These are phyloP conservation scores for Trichoderma sp. DNA, from an alignment of 2,329 filamentous ascomycete genomes.

Conservation along the genomic window DNA sequence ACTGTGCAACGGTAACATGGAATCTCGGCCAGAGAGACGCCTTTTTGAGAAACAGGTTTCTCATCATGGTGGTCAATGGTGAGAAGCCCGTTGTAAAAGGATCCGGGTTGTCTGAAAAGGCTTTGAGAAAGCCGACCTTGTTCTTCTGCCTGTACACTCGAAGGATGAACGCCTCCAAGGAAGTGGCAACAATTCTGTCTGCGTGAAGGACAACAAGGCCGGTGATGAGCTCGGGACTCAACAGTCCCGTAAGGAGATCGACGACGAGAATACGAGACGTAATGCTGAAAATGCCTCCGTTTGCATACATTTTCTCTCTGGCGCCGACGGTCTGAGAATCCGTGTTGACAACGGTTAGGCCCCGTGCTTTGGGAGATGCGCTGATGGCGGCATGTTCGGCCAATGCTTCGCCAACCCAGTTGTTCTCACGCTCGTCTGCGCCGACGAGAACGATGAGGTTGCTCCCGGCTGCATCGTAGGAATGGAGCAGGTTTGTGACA, in stretches of 20 bases:
- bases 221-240: slow-evolving; percentile 83
- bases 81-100: slow-evolving; percentile 87
- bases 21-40: slow-evolving; percentile 92
- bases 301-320: slow-evolving; percentile 87
- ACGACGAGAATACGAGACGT: slow-evolving; percentile 95
- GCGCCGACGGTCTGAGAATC: slow-evolving; percentile 86
- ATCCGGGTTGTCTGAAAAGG: slow-evolving; percentile 92
- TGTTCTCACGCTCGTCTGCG: slow-evolving; percentile 90
- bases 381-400: slow-evolving; percentile 95
- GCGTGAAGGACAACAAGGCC: slow-evolving; percentile 87
- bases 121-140: slow-evolving; percentile 90
- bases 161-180: slow-evolving; percentile 91
- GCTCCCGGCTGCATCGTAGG: slow-evolving; percentile 93
- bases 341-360: slow-evolving; percentile 90
- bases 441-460: slow-evolving; percentile 89
- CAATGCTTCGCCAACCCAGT: slow-evolving; percentile 93
- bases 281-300: slow-evolving; percentile 91
- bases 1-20: slow-evolving; percentile 85
- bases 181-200: slow-evolving; percentile 83
- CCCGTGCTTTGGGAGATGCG: slow-evolving; percentile 77
- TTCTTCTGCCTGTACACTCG: slow-evolving; percentile 94
- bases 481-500: slow-evolving; percentile 93
- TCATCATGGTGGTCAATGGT: slow-evolving; percentile 86
- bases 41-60: slow-evolving; percentile 84
- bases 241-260: slow-evolving; percentile 81